These are phyloP conservation scores for Kodamaea sp. DNA, from an alignment of 1,139 yeast genomes.

Conservation along the genomic window DNA sequence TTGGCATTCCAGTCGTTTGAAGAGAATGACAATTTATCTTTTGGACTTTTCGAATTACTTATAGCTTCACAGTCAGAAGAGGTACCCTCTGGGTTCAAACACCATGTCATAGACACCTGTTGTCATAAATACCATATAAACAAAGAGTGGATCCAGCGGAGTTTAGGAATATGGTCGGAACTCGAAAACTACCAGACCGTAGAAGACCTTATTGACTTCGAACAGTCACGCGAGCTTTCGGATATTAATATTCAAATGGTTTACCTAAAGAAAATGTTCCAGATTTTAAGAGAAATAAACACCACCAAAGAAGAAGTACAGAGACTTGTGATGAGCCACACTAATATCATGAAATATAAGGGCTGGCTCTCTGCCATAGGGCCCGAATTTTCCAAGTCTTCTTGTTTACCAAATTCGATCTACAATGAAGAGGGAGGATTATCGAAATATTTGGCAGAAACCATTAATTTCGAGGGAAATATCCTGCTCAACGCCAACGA, in stretches of 20 bases:
- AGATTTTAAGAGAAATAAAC: no score
- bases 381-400: conserved; percentile 3
- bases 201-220: conserved; percentile 4
- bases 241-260: conserved; percentile 9
- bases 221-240: neutral
- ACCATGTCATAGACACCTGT: conserved; percentile 25
- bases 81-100: conserved; percentile 17
- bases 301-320: neutral
- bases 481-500: conserved; percentile 9
- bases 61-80: conserved; percentile 16
- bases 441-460: neutral
- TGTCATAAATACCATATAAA: conserved; percentile 17
- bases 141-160: conserved; percentile 8
- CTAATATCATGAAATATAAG: conserved; percentile 8
- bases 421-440: neutral
- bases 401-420: conserved; percentile 3
- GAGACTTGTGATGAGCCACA: neutral
- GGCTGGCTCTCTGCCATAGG: conserved; percentile 15
- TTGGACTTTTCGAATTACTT: conserved; percentile 28
- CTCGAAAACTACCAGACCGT: conserved; percentile 9
- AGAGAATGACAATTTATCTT: conserved; percentile 18
- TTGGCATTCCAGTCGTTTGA: conserved; percentile 21
- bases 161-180: conserved; percentile 7
- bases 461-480: no score
- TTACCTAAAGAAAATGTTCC: conserved; percentile 8